Evolutionary conservation across 441 rosid genomes (phyloP), one percentile per base, ranked within the genome.

Genomic region (Erodium texanum): DNA sequence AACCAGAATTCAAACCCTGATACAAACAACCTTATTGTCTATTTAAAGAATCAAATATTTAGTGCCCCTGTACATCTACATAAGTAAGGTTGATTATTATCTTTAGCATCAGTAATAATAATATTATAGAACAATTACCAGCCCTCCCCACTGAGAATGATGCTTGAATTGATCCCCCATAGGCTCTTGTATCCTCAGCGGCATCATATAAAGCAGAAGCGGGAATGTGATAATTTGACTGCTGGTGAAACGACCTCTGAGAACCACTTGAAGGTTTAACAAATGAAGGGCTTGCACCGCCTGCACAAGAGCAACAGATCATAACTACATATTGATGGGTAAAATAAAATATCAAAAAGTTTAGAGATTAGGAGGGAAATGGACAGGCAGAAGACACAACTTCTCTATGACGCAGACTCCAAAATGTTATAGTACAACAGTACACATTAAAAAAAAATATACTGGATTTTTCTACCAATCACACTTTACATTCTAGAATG

Each of bases 181-280:
- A 81, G 79, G 73, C 79, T 72, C 68, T 52, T 41, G 77, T 73
- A 72, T 84, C 95, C 71, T 81, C 91, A 65, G 80, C 66, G 7
- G 73, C 66, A 74, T 86, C 93, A 68, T 87, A 89, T 66, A 93
- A 81, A 76, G 97, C 96, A 62, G 96, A 86, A 48, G 96, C 92
- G 65, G 98, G 93, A 18, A 72, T 93, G 79, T 88, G 97, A 73
- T 82, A 93, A 73, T 85, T 82, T 67, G 82, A 67, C 69, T 80
- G 86, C 77, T 77, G 86, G 68, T 66, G 87, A 69, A 74, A 77
- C 32, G 83, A 76, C 69, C 86, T 81, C 74, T 83, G 84, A 27
- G 84, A 75, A 73, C 70, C 54, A 73, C 66, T 65, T 7, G 77
- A 34, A n/a, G 82, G 70, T 65, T 84, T 83, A 54, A 88, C 78